Base-by-base conservation (phyloP, 805 yeast genomes). In the Candida piceae region DNA sequence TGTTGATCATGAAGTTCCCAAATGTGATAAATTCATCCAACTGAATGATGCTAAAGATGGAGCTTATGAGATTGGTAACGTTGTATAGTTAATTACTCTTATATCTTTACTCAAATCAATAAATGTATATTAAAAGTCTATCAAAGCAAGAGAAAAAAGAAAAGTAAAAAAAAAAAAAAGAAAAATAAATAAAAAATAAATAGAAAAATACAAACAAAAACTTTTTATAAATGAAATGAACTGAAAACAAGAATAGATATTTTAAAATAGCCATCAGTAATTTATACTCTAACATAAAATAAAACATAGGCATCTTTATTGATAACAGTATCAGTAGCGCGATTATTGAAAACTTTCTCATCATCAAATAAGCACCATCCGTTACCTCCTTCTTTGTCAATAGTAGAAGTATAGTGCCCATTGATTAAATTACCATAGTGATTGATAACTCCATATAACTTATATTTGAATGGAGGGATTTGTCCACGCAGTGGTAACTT, bases 321-420 rank as follows among this genome's bases (percentile, higher is more conserved):
- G 31, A 84, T 64, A 12, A 84, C 87, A 27, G 73, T 72, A 25
- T 57, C 64, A 8, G 63, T 55, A 15, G 69, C 63, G 39, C 76
- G 72, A 29, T 72, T 68, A 36, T 66, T 71, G 19, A 74, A 65
- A n/a, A 82, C 80, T 38, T 70, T 73, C 0, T 84, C 72, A 57
- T 88, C 96, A 58, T 88, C 96, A 58, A 80, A 88, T 42, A 78
- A 75, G 50, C 84, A 78, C 96, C 96, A 88, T 1, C 79, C 82
- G 38, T 65, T 64, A 18, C 78, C 78, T 11, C 16, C 19, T 12
- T 31, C 38, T 50, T 85, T 85, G 53, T 77, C 64, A 4, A 85
- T 90, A 53, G 69, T 84, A 1, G 95, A 66, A 0, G 96, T 89
- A 59, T 89, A 89, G 59, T 89, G 97, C 0, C 97, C 97, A 7